Evolutionary conservation across 305 asterid genomes (phyloP).

Genomic region (Plantago coronopus): DNA sequence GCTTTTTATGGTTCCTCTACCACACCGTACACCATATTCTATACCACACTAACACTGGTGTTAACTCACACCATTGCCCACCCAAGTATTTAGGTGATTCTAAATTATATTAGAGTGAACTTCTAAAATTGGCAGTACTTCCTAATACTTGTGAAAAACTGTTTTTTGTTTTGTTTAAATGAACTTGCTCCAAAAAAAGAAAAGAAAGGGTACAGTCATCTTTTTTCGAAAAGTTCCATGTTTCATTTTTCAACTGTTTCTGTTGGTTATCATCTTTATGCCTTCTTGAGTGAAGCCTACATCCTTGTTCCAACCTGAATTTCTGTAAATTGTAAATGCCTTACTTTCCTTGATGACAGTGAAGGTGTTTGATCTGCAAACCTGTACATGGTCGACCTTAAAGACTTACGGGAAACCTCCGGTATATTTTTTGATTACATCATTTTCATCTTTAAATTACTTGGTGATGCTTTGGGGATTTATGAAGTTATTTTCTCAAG

Average conservation of each 20-base stretch:
- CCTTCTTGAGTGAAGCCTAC: not conserved
- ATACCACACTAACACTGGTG: not conserved
- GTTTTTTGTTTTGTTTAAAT: too few relatives aligned
- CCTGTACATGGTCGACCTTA: constrained; percentile 77
- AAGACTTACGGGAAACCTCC: constrained; percentile 98
- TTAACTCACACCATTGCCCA: not conserved
- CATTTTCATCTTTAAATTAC: constrained; percentile 18
- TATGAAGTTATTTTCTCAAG: constrained; percentile 9
- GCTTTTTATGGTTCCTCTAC: not conserved
- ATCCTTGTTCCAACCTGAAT: too few relatives aligned
- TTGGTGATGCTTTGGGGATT: constrained; percentile 7
- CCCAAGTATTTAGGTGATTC: not conserved
- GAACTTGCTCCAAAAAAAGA: too few relatives aligned
- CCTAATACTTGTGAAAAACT: not conserved
- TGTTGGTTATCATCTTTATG: too few relatives aligned
- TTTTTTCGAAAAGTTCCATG: too few relatives aligned
- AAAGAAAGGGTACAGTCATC: not conserved
- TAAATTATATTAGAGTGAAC: too few relatives aligned
- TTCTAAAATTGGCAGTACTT: not conserved
- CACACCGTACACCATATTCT: not conserved
- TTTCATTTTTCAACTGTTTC: not conserved
- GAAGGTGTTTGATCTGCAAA: constrained; percentile 81
- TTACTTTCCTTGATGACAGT: constrained; percentile 46
- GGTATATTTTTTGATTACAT: constrained; percentile 40
- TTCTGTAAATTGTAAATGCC: not conserved